Conservation (phyloP, 2,329 filamentous ascomycete species). For the Penicillium sp. region DNA sequence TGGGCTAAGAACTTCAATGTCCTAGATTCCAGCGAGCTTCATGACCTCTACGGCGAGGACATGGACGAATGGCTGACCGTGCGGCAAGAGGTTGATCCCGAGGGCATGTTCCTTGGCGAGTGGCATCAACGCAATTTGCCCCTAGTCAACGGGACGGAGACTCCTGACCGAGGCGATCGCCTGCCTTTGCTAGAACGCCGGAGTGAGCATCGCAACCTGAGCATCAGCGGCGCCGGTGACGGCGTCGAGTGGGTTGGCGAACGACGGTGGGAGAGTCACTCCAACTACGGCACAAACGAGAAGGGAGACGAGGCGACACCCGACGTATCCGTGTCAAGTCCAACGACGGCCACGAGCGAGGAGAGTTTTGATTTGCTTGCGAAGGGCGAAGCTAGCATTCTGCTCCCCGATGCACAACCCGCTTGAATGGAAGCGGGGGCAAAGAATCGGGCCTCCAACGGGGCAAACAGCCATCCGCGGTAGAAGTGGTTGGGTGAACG, state of each 20-base stretch:
- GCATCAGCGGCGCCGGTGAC: conserved; percentile 39
- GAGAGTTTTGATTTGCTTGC: conserved; percentile 54
- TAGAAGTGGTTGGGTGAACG: conserved; percentile 8
- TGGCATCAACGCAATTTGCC: conserved; percentile 80
- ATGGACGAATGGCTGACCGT: conserved; percentile 70
- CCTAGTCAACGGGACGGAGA: conserved; percentile 30
- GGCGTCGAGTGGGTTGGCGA: conserved; percentile 49
- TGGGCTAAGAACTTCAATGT: conserved; percentile 90
- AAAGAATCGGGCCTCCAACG: conserved; percentile 10
- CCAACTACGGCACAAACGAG: conserved; percentile 9
- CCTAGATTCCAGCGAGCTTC: conserved; percentile 62
- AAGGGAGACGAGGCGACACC: conserved; percentile 14
- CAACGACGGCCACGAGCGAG: conserved; percentile 48
- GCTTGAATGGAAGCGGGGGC: conserved; percentile 10
- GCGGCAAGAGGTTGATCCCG: conserved; percentile 72
- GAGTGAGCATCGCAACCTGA: conserved; percentile 33
- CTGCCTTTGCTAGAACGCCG: conserved; percentile 52
- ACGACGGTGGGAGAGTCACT: conserved; percentile 31
- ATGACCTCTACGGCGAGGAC: conserved; percentile 69
- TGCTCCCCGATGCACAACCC: conserved; percentile 31
- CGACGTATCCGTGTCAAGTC: conserved; percentile 34
- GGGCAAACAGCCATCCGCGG: conserved; percentile 1
- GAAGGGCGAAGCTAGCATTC: conserved; percentile 49
- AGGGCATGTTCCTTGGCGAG: conserved; percentile 86
- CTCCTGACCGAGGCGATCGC: conserved; percentile 17